Conservation (phyloP, 495 filamentous ascomycete species). For the Aspergillus sclerotioniger region DNA sequence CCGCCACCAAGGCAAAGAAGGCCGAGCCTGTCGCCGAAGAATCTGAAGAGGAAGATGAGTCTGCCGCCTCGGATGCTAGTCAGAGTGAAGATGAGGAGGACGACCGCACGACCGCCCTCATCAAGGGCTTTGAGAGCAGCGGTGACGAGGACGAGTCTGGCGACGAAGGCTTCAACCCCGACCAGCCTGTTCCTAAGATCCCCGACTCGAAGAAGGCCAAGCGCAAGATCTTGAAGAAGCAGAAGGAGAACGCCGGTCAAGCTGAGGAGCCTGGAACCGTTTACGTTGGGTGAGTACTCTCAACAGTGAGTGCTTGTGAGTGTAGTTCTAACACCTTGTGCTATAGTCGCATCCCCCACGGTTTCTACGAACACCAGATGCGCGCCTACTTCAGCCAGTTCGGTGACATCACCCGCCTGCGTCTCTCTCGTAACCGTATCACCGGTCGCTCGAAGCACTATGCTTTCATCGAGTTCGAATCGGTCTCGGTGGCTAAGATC, state of each 20-base stretch:
- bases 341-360: constrained; percentile 73
- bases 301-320: not conserved
- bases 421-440: constrained; percentile 85
- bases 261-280: constrained; percentile 69
- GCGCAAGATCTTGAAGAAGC: constrained; percentile 53
- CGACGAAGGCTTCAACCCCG: constrained; percentile 54
- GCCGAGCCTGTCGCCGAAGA: constrained; percentile 29
- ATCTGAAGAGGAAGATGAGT: constrained; percentile 29
- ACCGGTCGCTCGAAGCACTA: constrained; percentile 88
- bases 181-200: constrained; percentile 55
- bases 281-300: constrained; percentile 65
- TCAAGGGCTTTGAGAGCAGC: constrained; percentile 79
- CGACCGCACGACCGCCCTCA: constrained; percentile 68
- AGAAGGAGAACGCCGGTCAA: constrained; percentile 34
- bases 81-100: constrained; percentile 47
- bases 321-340: not conserved
- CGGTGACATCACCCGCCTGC: constrained; percentile 74
- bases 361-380: constrained; percentile 98
- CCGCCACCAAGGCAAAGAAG: constrained; percentile 28
- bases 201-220: constrained; percentile 66
- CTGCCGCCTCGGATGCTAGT: constrained; percentile 28
- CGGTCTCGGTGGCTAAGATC: constrained; percentile 75
- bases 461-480: constrained; percentile 88
- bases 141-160: constrained; percentile 58
- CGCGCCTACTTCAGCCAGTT: constrained; percentile 93